Evolutionary conservation across 192 early-diverging fungal species (phyloP), one percentile per base, ranked within the genome.

Genomic region (Backusella parvicylindrica): DNA sequence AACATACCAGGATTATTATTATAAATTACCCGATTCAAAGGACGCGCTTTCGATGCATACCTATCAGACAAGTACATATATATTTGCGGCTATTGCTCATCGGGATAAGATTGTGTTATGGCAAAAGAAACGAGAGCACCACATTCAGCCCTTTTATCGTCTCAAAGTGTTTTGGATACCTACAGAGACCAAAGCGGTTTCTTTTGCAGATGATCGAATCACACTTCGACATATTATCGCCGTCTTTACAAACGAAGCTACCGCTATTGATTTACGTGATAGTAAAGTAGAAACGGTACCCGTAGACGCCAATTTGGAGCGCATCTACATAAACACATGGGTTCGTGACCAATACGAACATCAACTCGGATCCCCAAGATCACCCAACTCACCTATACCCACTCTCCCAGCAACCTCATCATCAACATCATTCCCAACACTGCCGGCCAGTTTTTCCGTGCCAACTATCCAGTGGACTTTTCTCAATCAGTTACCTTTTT

Each of bases 151-250:
- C 12, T 77, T 76, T 56, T 40, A 18, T 21, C 49, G 72, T 6
- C 23, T 81, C 33, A 73, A 74, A 31, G 73, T 66, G 0, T 82
- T 78, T 60, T 82, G 80, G 80, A 73, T 82, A 15, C 80, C 80
- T 1, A 35, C 72, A 0, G 72, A 77, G 41, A 43, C 80, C 6
- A 60, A 60, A 11, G 31, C 63, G 9, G 35, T 82, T 15, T 75
- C 76, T 1, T 76, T 82, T 69, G 80, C 80, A 30, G 80, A 82
- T 56, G 80, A 82, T 35, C 37, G 80, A 3, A 26, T 50, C 2
- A 75, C 73, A 0, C 35, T 82, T 3, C 56, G 69, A 36, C 68
- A 75, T 28, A 72, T 82, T 1, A 31, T 82, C 6, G 73, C 73
- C n/a, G 80, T 82, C 0, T 82, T 82, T 32, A 35, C 60, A 13